Base-by-base conservation (phyloP, 768 basidiomycete species). In the Suillus subluteus region DNA sequence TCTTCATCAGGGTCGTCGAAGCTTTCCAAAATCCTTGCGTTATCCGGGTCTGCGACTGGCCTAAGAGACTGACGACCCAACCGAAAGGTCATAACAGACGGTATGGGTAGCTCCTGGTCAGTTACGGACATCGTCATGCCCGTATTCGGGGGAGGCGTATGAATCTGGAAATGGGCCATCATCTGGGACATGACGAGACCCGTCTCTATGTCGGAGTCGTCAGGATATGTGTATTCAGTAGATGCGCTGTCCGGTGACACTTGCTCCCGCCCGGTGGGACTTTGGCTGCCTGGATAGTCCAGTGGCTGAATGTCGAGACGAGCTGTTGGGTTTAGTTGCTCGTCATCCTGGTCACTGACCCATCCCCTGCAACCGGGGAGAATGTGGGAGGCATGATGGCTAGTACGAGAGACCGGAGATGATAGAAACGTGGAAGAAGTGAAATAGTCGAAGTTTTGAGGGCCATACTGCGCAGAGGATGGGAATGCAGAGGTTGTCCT, bases 91-190 rank as follows among this genome's bases (percentile, higher is more conserved):
- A 77, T 70, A 30, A 79, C 65, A 1, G 69, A 72, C 6, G 76
- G 76, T 41, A 30, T 61, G 18, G 18, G 3, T 13, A 18, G 16
- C 3, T 43, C 59, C 30, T 32, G 26, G 18, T 61, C 59, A 4
- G 41, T 13, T 13, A 43, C 18, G 26, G 18, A 6, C 41, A 30
- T 41, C 12, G 58, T 4, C 11, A 30, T 30, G 16, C 30, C 40
- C 26, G 4, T 18, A 30, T 40, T 44, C 18, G 30, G 26, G 12
- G 59, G 41, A 43, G 69, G 66, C 11, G 73, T 63, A 32, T 64
- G 74, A 30, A 77, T 48, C 62, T 78, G 76, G 23, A 79, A 79
- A 61, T 71, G 70, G 54, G 71, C 73, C 70, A 75, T 69, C 76
- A 79, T 73, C 61, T 75, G 78, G 2, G 67, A 77, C 73, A 79